Base-by-base conservation (phyloP, 441 rosid species). In the Biscutella laevigata region DNA sequence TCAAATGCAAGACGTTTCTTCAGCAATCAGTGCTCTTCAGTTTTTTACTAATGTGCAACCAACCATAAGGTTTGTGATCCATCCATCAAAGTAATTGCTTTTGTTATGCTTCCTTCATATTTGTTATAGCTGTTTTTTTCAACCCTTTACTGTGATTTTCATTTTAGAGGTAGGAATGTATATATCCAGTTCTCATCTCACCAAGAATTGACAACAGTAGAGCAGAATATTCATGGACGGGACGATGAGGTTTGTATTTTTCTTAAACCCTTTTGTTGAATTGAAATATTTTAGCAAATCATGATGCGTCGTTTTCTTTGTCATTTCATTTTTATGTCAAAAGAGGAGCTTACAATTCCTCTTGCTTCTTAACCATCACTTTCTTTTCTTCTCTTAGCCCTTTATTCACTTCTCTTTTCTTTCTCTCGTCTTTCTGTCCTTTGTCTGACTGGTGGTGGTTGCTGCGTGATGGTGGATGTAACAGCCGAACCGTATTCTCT, bases 401-500 rank as follows among this genome's bases (percentile, higher is more conserved):
- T 55, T 60, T 76, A 29, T 64, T 70, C 74, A 43, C 76, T 36
- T 68, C 67, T 68, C 74, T 70, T 26, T 32, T 77, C 70, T 46
- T 78, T 77, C 69, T 69, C 71, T 69, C 74, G 70, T 72, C 46
- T 72, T 75, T 75, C 74, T 57, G 52, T 69, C 75, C 72, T 67
- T 71, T 74, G 66, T 82, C 80, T 79, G 70, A 62, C 39, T n/a
- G n/a, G n/a, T 75, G 87, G 74, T 66, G 83, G 72, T 67, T 77
- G 70, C 77, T 76, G 59, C 70, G 64, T 79, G 80, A 73, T 71
- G 69, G 83, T 48, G 22, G 28, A 77, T 71, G 82, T 72, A n/a
- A 21, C 87, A 92, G 97, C 99, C 97, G 30, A 92, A 88, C 70
- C 95, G 98, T 69, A 92, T 92, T 75, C 94, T 92, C 56, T 75